Evolutionary conservation across 306 rosid species (phyloP).

Genomic region (Sicyos edulis): DNA sequence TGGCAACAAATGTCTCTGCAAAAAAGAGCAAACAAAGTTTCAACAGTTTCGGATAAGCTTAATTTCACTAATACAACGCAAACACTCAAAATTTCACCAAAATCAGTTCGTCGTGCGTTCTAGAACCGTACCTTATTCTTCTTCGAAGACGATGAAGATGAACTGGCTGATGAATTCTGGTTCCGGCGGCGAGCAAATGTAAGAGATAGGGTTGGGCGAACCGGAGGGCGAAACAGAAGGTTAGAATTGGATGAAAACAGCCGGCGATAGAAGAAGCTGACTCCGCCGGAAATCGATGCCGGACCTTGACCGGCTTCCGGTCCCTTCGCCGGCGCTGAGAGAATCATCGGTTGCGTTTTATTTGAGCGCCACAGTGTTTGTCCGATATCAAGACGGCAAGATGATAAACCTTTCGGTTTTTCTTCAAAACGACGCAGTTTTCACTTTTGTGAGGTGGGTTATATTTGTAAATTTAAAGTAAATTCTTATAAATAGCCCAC

Average conservation of each 20-base stretch:
- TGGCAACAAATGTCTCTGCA: constrained; percentile 30
- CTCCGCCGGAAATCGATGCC: constrained; percentile 25
- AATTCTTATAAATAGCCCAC: no score
- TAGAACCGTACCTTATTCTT: constrained; percentile 42
- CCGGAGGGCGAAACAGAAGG: constrained; percentile 36
- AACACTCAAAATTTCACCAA: not conserved
- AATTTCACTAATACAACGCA: not conserved
- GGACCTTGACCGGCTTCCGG: constrained; percentile 33
- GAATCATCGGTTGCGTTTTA: not conserved
- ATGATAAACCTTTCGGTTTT: not conserved
- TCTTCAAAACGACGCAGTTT: constrained; percentile 6
- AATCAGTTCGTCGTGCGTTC: not conserved
- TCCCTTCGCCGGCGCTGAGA: constrained; percentile 23
- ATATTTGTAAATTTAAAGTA: no score
- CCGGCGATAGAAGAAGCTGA: constrained; percentile 16
- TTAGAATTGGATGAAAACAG: constrained; percentile 17
- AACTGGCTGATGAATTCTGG: constrained; percentile 22
- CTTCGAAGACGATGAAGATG: constrained; percentile 41
- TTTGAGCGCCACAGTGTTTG: not conserved
- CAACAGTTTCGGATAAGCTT: not conserved
- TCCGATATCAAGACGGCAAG: not conserved
- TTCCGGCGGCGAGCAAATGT: constrained; percentile 39
- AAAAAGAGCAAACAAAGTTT: not conserved
- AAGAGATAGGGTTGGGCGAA: constrained; percentile 31
- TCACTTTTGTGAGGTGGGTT: no score